These are phyloP conservation scores for Westerdykella ornata DNA, from an alignment of 2,329 filamentous ascomycete species.

Conservation along the genomic window DNA sequence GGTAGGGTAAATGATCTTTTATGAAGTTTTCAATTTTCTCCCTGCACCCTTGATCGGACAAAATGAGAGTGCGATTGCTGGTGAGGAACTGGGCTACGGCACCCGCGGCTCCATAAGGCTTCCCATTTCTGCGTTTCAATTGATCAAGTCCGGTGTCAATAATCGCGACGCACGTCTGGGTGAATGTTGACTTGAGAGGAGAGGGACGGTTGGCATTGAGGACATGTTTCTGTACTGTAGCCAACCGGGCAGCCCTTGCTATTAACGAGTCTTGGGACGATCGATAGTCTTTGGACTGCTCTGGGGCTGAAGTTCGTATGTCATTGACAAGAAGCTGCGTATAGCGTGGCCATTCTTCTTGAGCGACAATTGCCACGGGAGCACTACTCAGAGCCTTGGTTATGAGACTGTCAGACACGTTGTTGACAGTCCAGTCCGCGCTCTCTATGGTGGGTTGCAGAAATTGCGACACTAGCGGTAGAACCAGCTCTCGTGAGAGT, in stretches of 20 bases:
- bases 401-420: constrained; percentile 36
- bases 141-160: constrained; percentile 46
- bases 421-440: constrained; percentile 47
- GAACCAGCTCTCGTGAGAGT: constrained; percentile 44
- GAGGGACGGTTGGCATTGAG: constrained; percentile 7
- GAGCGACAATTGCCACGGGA: constrained; percentile 45
- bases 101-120: constrained; percentile 59
- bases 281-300: constrained; percentile 70
- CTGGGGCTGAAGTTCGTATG: constrained; percentile 69
- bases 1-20: constrained; percentile 48
- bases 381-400: constrained; percentile 38
- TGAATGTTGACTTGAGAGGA: constrained; percentile 14
- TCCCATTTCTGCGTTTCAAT: constrained; percentile 52
- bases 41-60: constrained; percentile 40
- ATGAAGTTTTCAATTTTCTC: constrained; percentile 43
- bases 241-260: constrained; percentile 57
- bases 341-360: constrained; percentile 57
- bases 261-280: constrained; percentile 64
- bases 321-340: constrained; percentile 56
- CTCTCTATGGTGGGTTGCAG: constrained; percentile 43
- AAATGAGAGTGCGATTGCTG: constrained; percentile 38
- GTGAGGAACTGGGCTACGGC: constrained; percentile 50
- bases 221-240: constrained; percentile 47
- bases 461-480: constrained; percentile 51
- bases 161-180: constrained; percentile 38